Evolutionary conservation across 192 early-diverging fungal genomes (phyloP).

Genomic region (Geosiphon pyriformis): DNA sequence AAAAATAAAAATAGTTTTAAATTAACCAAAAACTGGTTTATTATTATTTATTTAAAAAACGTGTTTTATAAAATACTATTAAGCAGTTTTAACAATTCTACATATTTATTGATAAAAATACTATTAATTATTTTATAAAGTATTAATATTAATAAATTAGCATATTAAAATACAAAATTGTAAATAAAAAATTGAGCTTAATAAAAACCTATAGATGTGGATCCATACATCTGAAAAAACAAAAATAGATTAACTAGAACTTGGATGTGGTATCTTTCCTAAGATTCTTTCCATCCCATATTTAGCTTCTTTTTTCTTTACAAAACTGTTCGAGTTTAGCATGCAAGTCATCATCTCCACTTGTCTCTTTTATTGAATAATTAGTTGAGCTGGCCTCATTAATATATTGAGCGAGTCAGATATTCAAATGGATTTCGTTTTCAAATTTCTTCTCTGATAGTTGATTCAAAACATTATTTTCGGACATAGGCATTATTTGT

Average conservation of each 20-base stretch:
- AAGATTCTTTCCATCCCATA: background rate
- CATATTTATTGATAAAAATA: no score
- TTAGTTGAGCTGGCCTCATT: background rate
- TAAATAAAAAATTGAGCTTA: no score
- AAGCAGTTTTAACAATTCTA: no score
- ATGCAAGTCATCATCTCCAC: no score
- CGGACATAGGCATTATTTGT: background rate
- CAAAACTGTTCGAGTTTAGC: background rate
- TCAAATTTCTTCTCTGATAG: background rate
- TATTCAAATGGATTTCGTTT: conserved; percentile 17
- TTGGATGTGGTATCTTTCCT: background rate
- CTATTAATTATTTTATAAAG: no score
- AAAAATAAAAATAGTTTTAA: no score
- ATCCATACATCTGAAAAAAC: background rate
- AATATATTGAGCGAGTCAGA: conserved; percentile 10
- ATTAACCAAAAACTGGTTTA: no score
- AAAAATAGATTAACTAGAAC: no score
- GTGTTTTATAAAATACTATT: no score
- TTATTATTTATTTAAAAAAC: no score
- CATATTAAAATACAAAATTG: no score
- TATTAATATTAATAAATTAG: no score
- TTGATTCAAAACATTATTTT: background rate
- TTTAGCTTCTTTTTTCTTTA: conserved; percentile 4
- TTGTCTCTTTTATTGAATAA: background rate
- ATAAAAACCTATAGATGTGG: conserved; percentile 1